These are phyloP conservation scores for Symbiotaphrina buchneri DNA, from an alignment of 495 filamentous ascomycete genomes.

Conservation along the genomic window DNA sequence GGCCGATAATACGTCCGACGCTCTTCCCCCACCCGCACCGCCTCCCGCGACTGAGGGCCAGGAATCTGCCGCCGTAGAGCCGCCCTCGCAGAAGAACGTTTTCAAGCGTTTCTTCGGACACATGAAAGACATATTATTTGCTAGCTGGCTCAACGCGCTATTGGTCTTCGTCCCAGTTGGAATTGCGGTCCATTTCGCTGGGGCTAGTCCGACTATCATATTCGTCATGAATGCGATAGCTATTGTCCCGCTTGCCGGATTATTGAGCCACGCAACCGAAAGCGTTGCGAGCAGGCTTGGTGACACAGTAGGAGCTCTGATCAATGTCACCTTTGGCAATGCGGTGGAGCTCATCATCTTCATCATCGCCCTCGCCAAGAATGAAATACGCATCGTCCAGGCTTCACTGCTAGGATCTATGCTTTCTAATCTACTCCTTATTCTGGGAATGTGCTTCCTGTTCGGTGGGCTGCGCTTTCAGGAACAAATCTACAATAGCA, in stretches of 20 bases:
- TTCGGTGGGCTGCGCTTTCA: conserved; percentile 69
- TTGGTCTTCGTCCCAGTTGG: conserved; percentile 64
- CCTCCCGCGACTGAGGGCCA: conserved; percentile 29
- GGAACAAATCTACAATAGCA: conserved; percentile 90
- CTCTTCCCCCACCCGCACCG: conserved; percentile 19
- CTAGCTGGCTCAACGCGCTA: conserved; percentile 60
- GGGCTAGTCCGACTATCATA: conserved; percentile 20
- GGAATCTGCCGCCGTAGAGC: conserved; percentile 23
- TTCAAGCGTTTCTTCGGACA: conserved; percentile 23
- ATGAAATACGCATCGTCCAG: conserved; percentile 78
- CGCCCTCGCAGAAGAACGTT: conserved; percentile 19
- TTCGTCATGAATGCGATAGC: conserved; percentile 71
- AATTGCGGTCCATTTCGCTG: conserved; percentile 32
- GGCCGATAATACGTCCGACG: conserved; percentile 13
- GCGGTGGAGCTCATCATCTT: conserved; percentile 82
- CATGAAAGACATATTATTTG: conserved; percentile 28
- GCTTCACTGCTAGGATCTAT: conserved; percentile 77
- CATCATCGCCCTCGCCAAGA: conserved; percentile 22
- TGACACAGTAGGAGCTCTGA: conserved; percentile 57
- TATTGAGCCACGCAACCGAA: conserved; percentile 66
- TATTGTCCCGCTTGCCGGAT: conserved; percentile 62
- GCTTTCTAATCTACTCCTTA: conserved; percentile 66
- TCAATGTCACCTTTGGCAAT: conserved; percentile 80
- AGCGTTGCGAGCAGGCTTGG: conserved; percentile 54
- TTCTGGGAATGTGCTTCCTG: conserved; percentile 71